phyloP scores from a whole-genome alignment of 2,329 filamentous ascomycete species.

The Bipolaris oryzae region DNA sequence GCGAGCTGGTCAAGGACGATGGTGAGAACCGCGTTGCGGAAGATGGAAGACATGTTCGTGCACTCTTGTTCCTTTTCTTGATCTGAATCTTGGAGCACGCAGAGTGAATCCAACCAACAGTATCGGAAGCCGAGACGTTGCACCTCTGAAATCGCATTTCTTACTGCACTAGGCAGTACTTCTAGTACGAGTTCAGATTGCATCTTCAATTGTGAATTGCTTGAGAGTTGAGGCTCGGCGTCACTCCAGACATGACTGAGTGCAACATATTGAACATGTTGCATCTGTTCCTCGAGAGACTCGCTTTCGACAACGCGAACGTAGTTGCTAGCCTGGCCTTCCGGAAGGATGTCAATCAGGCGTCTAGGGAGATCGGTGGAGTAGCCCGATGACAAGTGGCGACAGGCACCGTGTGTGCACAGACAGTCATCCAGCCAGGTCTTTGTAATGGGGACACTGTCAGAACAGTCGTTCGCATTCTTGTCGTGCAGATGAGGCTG shows the following conservation, averaged over 20 bases:
- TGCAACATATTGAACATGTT: conserved; percentile 32
- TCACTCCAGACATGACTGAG: conserved; percentile 39
- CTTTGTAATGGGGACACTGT: conserved; percentile 26
- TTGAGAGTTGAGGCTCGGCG: conserved; percentile 29
- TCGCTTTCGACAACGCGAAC: conserved; percentile 35
- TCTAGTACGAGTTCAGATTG: conserved; percentile 24
- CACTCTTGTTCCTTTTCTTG: conserved; percentile 41
- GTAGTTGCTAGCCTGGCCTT: conserved; percentile 15
- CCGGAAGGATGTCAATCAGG: conserved; percentile 36
- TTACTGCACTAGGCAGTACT: conserved; percentile 29
- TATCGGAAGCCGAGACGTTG: conserved; percentile 40
- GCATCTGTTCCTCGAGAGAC: conserved; percentile 15
- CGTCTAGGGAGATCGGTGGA: conserved; percentile 38
- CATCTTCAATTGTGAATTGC: conserved; percentile 19
- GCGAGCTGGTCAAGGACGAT: conserved; percentile 33
- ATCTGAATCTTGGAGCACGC: conserved; percentile 42
- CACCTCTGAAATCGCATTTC: conserved; percentile 36
- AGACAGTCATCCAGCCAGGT: conserved; percentile 40
- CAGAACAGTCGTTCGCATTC: conserved; percentile 4
- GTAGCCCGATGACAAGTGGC: conserved; percentile 6
- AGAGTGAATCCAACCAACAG: conserved; percentile 45
- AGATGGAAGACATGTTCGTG: conserved; percentile 38
- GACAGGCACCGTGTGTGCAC: conserved; percentile 36
- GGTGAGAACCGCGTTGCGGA: conserved; percentile 45
- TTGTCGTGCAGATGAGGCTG: conserved; percentile 13